phyloP scores from a whole-genome alignment of 1,284 basidiomycete genomes.

The Neolentinus lepideus region DNA sequence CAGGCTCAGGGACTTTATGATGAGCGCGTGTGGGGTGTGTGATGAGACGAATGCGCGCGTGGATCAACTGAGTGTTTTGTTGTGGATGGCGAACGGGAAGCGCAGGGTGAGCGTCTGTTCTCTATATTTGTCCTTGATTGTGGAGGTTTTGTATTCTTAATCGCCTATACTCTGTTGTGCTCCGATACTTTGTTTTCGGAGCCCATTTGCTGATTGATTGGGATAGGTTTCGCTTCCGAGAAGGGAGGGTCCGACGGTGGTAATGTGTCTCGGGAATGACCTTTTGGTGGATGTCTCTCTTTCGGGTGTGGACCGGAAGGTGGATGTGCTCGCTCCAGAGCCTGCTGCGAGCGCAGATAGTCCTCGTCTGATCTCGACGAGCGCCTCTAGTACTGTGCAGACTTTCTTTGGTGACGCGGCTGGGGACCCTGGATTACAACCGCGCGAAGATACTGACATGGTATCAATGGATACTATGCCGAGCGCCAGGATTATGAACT shows the following conservation, averaged over 20 bases:
- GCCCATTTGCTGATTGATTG: not conserved
- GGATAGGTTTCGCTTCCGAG: not conserved
- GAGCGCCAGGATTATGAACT: not conserved
- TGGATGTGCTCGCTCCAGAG: not conserved
- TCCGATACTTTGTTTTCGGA: not conserved
- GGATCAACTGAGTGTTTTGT: not conserved
- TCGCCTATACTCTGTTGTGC: not conserved
- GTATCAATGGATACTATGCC: not conserved
- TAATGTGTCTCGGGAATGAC: slow-evolving; percentile 1
- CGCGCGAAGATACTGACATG: too few relatives aligned
- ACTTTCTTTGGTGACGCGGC: too few relatives aligned
- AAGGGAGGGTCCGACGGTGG: not conserved
- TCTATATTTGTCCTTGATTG: not conserved
- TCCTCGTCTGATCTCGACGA: too few relatives aligned
- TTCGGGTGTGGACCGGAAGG: not conserved
- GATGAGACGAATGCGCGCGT: not conserved
- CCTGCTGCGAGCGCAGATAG: too few relatives aligned
- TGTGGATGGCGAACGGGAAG: not conserved
- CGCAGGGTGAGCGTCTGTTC: not conserved
- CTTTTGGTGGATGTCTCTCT: not conserved
- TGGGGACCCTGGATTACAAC: too few relatives aligned
- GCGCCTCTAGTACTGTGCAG: too few relatives aligned
- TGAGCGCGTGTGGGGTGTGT: not conserved
- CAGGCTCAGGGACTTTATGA: not conserved
- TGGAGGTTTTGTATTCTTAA: too few relatives aligned